phyloP scores from a whole-genome alignment of 2,329 filamentous ascomycete species.

The Mariannaea elegans region DNA sequence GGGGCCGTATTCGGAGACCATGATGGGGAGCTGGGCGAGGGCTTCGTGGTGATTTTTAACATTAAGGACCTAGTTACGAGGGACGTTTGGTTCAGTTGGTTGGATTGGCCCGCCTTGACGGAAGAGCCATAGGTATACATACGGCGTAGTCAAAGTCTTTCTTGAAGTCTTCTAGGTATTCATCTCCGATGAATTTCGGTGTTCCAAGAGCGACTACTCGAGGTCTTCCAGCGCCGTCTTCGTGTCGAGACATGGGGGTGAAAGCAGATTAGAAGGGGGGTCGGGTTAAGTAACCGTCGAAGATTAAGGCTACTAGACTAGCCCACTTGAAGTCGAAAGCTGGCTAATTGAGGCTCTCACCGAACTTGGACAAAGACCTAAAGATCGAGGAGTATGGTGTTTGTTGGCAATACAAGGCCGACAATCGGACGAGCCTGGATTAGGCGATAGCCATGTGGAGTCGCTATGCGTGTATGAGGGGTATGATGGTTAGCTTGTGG shows the following conservation, averaged over 20 bases:
- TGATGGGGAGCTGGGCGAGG: conserved; percentile 46
- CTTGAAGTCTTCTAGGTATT: conserved; percentile 51
- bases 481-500: not conserved
- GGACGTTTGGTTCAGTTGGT: conserved; percentile 7
- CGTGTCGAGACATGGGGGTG: conserved; percentile 6
- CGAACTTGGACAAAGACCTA: not conserved
- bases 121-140: conserved; percentile 1
- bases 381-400: not conserved
- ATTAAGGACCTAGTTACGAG: conserved; percentile 37
- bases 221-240: conserved; percentile 41
- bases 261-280: not conserved
- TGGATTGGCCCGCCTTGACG: too few relatives aligned
- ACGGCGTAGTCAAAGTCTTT: conserved; percentile 51
- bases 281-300: not conserved
- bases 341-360: not conserved
- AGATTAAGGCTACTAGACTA: not conserved
- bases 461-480: not conserved
- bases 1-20: conserved; percentile 48
- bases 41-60: conserved; percentile 49
- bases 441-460: not conserved
- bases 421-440: not conserved
- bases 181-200: conserved; percentile 48
- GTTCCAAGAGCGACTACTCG: conserved; percentile 53
- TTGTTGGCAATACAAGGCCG: not conserved
- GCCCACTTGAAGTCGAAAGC: not conserved